Conservation (phyloP, 1,284 basidiomycete species). For the Chondrostereum purpureum region DNA sequence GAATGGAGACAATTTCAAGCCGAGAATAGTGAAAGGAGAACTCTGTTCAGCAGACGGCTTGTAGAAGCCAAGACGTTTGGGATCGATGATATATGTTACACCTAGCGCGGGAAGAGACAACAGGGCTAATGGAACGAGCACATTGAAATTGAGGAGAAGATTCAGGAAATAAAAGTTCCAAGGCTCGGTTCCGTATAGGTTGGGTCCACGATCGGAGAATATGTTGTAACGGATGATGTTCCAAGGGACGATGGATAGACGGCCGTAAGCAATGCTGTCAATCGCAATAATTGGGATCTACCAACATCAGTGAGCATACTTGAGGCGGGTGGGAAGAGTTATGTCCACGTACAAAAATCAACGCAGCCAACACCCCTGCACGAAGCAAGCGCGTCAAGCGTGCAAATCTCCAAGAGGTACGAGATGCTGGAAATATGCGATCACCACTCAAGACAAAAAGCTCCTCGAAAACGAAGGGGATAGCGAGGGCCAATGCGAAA, state of each 20-base stretch:
- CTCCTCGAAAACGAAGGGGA: constrained; percentile 92
- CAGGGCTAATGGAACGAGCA: constrained; percentile 76
- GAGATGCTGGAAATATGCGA: constrained; percentile 46
- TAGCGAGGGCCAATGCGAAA: constrained; percentile 78
- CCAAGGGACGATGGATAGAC: constrained; percentile 76
- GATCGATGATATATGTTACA: constrained; percentile 74
- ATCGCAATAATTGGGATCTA: constrained; percentile 77
- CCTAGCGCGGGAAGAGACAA: constrained; percentile 72
- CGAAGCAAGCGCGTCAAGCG: constrained; percentile 60
- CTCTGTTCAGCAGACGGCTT: constrained; percentile 52
- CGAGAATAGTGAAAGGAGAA: constrained; percentile 74
- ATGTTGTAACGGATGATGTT: constrained; percentile 96
- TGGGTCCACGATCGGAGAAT: constrained; percentile 78
- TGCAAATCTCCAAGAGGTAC: constrained; percentile 48
- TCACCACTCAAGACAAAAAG: constrained; percentile 76
- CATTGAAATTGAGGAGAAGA: constrained; percentile 90
- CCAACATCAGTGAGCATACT: constrained; percentile 4
- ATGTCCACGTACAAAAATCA: constrained; percentile 61
- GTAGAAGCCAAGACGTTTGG: constrained; percentile 68
- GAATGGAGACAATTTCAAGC: constrained; percentile 73
- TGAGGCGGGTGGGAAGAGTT: constrained; percentile 4
- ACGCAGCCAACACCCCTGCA: constrained; percentile 50
- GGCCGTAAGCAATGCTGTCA: constrained; percentile 88
- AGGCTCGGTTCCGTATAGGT: constrained; percentile 91
- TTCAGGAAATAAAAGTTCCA: constrained; percentile 81